Evolutionary conservation across 805 yeast species (phyloP), one percentile per base, ranked within the genome.

Genomic region (Sugiyamaella chiloensis): DNA sequence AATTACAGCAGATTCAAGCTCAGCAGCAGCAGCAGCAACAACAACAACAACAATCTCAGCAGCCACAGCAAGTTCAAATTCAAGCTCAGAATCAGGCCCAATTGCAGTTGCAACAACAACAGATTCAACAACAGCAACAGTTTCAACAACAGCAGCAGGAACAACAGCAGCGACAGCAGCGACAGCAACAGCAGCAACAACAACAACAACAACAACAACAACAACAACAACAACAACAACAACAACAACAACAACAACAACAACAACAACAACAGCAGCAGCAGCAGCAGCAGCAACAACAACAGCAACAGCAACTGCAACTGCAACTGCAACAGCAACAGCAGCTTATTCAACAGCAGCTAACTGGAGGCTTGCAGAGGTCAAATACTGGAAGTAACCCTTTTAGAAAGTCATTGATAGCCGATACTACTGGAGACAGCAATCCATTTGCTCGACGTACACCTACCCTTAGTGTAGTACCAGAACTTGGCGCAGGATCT

Each of bases 181-280:
- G 52, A 39, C 52, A 47, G 4, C 57, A 44, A 40, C 62, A 51
- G 32, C 64, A 59, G 47, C 59, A 48, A 39, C 56, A 46, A 21
- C 50, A 36, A 20, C 62, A 56, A 31, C 60, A 47, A 30, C 57
- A 46, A 24, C 46, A 46, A 26, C 58, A 42, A 5, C 48, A 36
- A 27, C 52, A 45, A 26, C 54, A 50, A 14, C 52, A 52, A 29
- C 54, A 39, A 40, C 52, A 42, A 35, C 40, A 47, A 21, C 54
- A 35, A 44, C 46, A 40, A 37, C 41, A 29, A 11, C 63, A 53
- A 27, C 57, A 42, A 26, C 51, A 29, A 26, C 60, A 48, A 29
- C 47, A 39, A 19, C 53, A 50, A 43, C 47, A 48, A 5, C 55
- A 44, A 36, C 54, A 44, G 41, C 49, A 24, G 2, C 57, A 55